Base-by-base conservation (phyloP, 345 rosid genomes). In the Gossypium thurberi region DNA sequence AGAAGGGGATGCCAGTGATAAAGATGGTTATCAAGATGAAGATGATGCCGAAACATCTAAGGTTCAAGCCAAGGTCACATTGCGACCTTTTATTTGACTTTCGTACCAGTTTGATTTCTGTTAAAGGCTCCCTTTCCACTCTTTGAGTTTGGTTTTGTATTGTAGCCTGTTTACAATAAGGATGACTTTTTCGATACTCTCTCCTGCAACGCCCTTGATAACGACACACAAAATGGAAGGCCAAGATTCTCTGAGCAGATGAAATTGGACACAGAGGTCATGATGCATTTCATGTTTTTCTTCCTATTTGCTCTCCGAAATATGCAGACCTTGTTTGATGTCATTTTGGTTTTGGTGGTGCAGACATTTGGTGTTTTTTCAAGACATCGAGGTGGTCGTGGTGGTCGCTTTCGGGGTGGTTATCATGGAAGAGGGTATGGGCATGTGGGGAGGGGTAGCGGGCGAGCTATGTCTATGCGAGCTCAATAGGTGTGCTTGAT, bases 111-210 rank as follows among this genome's bases (percentile, higher is more conserved):
- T 72, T 70, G 12, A 12, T 64, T 28, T 2, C 10, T 0, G 18
- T 60, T 26, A 40, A n/a, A 50, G 37, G 40, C 40, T 69, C 20
- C 47, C 33, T 53, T 23, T n/a, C 13, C 50, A 70, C 20, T 14
- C 20, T 20, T 11, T 76, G 46, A 61, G 23, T 25, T 51, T 71
- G 44, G 37, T 25, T 42, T 72, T 75, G 43, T 77, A 9, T 73
- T 79, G 69, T 85, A 93, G 97, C 81, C 89, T 76, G 84, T 90
- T 40, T 93, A 93, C 83, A 91, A 86, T 74, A 93, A 90, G 84
- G 97, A 93, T 56, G 98, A 93, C 84, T 90, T 91, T 69, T 93
- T 91, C 81, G 97, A 93, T 85, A 79, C 94, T 18, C 88, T 93
- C 55, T 91, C 98, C 13, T 83, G 81, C 80, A 82, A 85, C 59